Evolutionary conservation across 1,284 basidiomycete species (phyloP), one percentile per base, ranked within the genome.

Genomic region (Cystobasidiaceae sp.): DNA sequence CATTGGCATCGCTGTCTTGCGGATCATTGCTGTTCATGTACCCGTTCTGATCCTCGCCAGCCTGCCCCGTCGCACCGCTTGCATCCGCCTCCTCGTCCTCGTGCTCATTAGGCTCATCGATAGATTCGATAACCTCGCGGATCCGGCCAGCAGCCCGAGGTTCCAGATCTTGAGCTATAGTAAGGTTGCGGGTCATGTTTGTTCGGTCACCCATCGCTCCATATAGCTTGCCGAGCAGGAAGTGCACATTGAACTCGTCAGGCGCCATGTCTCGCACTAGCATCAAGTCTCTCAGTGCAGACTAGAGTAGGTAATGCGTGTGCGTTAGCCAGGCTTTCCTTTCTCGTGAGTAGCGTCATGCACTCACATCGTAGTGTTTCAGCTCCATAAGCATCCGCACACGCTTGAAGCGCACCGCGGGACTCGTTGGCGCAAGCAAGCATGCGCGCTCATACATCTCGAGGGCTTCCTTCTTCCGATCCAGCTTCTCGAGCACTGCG

Each of bases 231-330:
- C 90, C 93, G n/a, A 97, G 84, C 76, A 94, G 86, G 82, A 93
- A 93, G 68, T 93, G 85, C 58, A 97, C 88, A 78, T 94, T 93
- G 66, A 90, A 88, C 80, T 97, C 93, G 75, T 93, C 90, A 11
- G 93, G 91, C 32, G 90, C 88, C 66, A 84, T 81, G 73, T 85
- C 85, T 69, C 85, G 82, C 51, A 97, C 83, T 63, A 82, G 80
- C 77, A 90, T 85, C 70, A 97, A 82, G 75, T 90, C 89, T 67
- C 82, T 76, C 50, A 91, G 83, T 19, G 93, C 90, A 59, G 81
- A 80, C 90, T 93, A 80, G 68, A 50, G 56, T 70, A 73, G 62
- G 67, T 17, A 28, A 34, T 30, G 34, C 5, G 32, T 7, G 33
- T 33, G 43, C 23, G 39, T 33, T 13, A 39, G 44, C 17, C n/a